A percentile compares a stretch with the other conserved stretches of the same genome.
phyloP scores from a whole-genome alignment of 2,329 filamentous ascomycete species.

The Arthrobotrys iridis region DNA sequence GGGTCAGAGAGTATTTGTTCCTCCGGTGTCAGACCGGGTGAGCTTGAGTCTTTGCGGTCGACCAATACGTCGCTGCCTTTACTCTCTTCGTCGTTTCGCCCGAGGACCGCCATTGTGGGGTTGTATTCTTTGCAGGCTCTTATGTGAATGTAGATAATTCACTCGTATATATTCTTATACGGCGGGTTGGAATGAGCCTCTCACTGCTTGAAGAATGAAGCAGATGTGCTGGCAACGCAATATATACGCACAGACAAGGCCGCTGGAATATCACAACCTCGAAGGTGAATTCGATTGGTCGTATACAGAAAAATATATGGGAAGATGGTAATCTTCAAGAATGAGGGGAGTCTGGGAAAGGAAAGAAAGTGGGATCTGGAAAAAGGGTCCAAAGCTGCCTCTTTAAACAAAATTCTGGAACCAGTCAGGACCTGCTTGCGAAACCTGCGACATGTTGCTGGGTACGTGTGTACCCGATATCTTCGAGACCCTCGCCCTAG shows the following conservation, averaged over 20 bases:
- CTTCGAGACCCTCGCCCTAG: not conserved
- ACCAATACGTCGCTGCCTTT: conserved; percentile 34
- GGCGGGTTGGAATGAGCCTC: conserved; percentile 15
- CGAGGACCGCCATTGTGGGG: conserved; percentile 41
- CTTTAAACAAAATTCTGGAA: conserved; percentile 49
- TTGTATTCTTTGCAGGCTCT: not conserved
- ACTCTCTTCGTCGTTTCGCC: conserved; percentile 46
- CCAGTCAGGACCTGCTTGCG: not conserved
- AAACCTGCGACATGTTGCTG: conserved; percentile 13
- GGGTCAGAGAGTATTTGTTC: conserved; percentile 44
- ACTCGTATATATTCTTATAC: not conserved
- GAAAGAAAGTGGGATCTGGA: not conserved
- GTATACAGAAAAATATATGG: conserved; percentile 4
- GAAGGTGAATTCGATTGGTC: conserved; percentile 10
- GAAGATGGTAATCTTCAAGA: conserved; percentile 19
- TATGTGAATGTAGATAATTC: not conserved
- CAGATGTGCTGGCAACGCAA: conserved; percentile 25
- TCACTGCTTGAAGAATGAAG: conserved; percentile 19
- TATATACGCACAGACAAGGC: conserved; percentile 9
- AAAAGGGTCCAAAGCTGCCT: conserved; percentile 50
- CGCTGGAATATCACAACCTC: conserved; percentile 3
- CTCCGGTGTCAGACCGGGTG: conserved; percentile 19
- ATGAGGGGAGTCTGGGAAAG: conserved; percentile 11
- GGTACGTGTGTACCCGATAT: conserved; percentile 14
- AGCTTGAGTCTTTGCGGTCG: conserved; percentile 39